These are phyloP conservation scores for Smithsoniella earleae DNA, from an alignment of 163 green algal genomes.

Conservation along the genomic window DNA sequence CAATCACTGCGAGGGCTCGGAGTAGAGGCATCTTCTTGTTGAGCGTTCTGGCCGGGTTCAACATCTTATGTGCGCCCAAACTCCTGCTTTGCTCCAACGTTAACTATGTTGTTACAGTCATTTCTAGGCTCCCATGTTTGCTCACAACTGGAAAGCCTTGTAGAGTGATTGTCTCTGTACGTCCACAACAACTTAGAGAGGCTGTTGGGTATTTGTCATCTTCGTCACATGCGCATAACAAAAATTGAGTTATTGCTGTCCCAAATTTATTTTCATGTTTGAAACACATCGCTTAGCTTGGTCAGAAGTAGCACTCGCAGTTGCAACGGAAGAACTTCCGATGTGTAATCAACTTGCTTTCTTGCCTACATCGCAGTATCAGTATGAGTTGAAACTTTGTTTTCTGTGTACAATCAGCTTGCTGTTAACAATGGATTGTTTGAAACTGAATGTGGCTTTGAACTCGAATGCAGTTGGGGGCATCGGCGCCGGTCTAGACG, in stretches of 20 bases:
- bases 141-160: neutral
- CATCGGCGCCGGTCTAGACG: neutral
- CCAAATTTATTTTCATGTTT: too few relatives aligned
- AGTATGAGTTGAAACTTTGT: neutral
- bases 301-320: too few relatives aligned
- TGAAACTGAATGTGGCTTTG: neutral
- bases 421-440: neutral
- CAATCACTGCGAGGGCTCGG: neutral
- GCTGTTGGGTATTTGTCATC: neutral
- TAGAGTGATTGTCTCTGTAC: neutral
- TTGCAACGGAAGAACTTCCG: neutral
- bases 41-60: neutral
- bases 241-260: neutral
- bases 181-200: neutral
- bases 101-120: too few relatives aligned
- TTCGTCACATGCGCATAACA: neutral
- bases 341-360: neutral
- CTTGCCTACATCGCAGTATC: neutral
- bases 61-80: neutral
- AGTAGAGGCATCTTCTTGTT: neutral
- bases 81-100: neutral
- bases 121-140: neutral
- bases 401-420: neutral
- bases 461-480: slow-evolving; percentile 11
- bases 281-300: too few relatives aligned